Percentiles rank a stretch among this genome's conserved stretches.
These are phyloP conservation scores for Hemileccinum impolitum DNA, from an alignment of 768 basidiomycete species.

Conservation along the genomic window DNA sequence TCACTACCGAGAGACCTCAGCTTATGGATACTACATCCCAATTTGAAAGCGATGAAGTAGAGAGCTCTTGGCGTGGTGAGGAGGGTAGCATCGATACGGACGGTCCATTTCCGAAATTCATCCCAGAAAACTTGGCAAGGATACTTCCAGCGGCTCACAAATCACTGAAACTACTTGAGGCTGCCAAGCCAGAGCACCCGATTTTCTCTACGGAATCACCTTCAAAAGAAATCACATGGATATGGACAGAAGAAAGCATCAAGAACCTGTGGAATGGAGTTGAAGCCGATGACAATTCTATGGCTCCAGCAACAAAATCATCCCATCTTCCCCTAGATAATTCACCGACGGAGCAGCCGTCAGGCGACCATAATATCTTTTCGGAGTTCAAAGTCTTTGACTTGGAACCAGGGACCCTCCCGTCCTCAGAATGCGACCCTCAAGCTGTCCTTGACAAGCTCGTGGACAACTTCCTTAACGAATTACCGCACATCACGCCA, in stretches of 20 bases:
- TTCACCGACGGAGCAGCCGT: background rate
- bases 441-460: conserved; percentile 42
- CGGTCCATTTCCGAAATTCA: conserved; percentile 59
- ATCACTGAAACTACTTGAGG: conserved; percentile 62
- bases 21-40: conserved; percentile 14
- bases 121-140: conserved; percentile 47
- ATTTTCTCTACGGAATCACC: conserved; percentile 40
- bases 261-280: conserved; percentile 8
- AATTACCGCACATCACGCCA: conserved; percentile 61
- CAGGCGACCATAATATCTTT: conserved; percentile 34
- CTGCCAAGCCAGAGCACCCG: conserved; percentile 63
- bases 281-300: background rate
- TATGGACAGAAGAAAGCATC: conserved; percentile 35
- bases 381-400: conserved; percentile 57
- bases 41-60: conserved; percentile 32
- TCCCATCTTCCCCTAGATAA: background rate
- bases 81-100: conserved; percentile 39
- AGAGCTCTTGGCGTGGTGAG: conserved; percentile 38
- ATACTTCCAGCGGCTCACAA: conserved; percentile 63
- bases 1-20: conserved; percentile 11
- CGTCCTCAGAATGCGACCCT: conserved; percentile 20
- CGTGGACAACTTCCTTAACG: conserved; percentile 53
- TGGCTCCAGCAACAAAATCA: background rate
- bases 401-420: conserved; percentile 54
- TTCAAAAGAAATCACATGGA: conserved; percentile 43